Percentiles rank a stretch among this genome's conserved stretches.
Conservation (phyloP, 2,329 filamentous ascomycete genomes). For the Metarhizium album region DNA sequence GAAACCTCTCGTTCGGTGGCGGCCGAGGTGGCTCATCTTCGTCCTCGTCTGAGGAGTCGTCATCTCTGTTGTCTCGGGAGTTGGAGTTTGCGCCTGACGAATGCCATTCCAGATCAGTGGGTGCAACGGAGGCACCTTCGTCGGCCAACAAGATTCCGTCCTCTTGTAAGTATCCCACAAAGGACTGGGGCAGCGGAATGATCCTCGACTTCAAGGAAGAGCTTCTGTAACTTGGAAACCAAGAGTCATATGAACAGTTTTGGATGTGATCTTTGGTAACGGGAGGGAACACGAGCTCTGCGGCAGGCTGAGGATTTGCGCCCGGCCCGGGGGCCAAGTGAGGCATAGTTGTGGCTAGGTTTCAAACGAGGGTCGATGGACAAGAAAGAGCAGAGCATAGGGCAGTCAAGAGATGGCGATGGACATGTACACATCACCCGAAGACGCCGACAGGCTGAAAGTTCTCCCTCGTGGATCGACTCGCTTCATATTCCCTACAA, state of each 20-base stretch:
- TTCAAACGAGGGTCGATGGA: not conserved
- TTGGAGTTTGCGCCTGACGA: constrained; percentile 18
- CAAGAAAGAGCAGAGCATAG: not conserved
- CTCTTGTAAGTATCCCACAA: constrained; percentile 78
- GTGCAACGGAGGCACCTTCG: constrained; percentile 45
- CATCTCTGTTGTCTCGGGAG: constrained; percentile 22
- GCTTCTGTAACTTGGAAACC: constrained; percentile 76
- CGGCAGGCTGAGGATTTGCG: constrained; percentile 8
- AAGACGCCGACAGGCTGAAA: not conserved
- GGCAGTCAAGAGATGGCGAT: too few relatives aligned
- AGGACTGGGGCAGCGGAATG: constrained; percentile 63
- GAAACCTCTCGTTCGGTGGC: constrained; percentile 47
- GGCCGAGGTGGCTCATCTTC: constrained; percentile 29
- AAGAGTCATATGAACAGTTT: constrained; percentile 87
- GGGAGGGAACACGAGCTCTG: constrained; percentile 60
- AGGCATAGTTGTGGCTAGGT: constrained; percentile 19
- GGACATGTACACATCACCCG: too few relatives aligned
- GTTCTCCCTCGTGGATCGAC: not conserved
- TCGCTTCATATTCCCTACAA: not conserved
- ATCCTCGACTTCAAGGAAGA: constrained; percentile 79
- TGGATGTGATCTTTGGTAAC: constrained; percentile 79
- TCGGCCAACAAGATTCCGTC: constrained; percentile 86
- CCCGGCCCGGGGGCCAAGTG: constrained; percentile 18
- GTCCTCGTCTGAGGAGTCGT: constrained; percentile 36
- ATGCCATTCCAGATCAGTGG: constrained; percentile 45